phyloP scores from a whole-genome alignment of 257 asterid genomes.

The Catharanthus roseus region DNA sequence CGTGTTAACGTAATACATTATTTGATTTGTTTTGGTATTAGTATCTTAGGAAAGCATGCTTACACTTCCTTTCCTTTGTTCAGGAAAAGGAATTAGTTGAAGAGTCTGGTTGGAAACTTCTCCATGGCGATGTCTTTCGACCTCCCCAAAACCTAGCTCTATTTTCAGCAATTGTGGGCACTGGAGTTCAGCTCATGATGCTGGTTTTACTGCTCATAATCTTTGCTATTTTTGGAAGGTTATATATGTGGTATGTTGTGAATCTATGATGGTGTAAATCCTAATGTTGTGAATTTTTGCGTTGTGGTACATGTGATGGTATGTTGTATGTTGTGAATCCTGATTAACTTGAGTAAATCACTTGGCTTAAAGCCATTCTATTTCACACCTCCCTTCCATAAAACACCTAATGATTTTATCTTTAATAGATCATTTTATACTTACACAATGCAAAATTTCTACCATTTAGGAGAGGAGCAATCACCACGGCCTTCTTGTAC shows the following conservation, averaged over 20 bases:
- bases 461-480: slow-evolving; percentile 78
- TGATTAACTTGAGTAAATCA: not conserved
- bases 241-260: slow-evolving; percentile 66
- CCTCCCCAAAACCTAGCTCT: slow-evolving; percentile 60
- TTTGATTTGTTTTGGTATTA: not conserved
- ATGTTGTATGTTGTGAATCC: not conserved
- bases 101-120: slow-evolving; percentile 95
- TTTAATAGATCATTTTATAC: not conserved
- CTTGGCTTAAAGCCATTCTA: not conserved
- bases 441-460: slow-evolving; percentile 8
- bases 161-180: slow-evolving; percentile 84
- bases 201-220: slow-evolving; percentile 69
- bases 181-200: slow-evolving; percentile 79
- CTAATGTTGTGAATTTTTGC: not conserved
- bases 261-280: not conserved
- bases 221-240: slow-evolving; percentile 69
- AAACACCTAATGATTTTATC: not conserved
- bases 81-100: slow-evolving; percentile 83
- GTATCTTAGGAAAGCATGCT: slow-evolving; percentile 15
- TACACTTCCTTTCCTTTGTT: slow-evolving; percentile 18
- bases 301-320: too few relatives aligned
- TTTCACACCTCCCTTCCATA: not conserved
- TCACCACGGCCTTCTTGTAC: slow-evolving; percentile 60
- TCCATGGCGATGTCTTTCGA: slow-evolving; percentile 92
- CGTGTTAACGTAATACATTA: not conserved